Conservation (phyloP, 169 alveolate species). For the Hammondia hammondi region DNA sequence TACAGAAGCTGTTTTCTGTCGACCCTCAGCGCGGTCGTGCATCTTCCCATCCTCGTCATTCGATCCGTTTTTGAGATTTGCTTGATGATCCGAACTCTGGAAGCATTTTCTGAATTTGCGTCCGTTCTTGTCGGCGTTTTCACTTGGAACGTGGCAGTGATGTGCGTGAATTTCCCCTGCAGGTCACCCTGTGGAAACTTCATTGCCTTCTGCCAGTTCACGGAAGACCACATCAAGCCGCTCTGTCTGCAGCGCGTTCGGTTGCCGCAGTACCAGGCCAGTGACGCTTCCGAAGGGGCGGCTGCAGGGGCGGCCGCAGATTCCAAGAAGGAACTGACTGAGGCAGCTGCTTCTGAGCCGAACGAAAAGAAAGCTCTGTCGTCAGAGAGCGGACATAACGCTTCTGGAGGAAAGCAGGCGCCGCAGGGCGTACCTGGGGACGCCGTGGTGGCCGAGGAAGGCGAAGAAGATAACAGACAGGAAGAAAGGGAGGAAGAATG, state of each 20-base stretch:
- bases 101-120: no score
- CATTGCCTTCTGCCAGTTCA: slow-evolving; percentile 44
- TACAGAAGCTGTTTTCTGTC: no score
- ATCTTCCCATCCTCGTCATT: no score
- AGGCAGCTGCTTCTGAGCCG: not conserved
- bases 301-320: not conserved
- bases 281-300: not conserved
- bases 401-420: not conserved
- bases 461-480: not conserved
- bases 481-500: not conserved
- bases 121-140: no score
- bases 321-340: not conserved
- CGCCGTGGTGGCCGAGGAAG: not conserved
- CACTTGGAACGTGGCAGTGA: not conserved
- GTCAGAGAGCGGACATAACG: no score
- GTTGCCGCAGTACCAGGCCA: slow-evolving; percentile 9
- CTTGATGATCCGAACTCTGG: no score
- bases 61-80: no score
- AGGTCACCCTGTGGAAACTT: slow-evolving; percentile 61
- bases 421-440: not conserved
- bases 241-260: slow-evolving; percentile 53
- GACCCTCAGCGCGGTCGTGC: no score
- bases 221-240: slow-evolving; percentile 51
- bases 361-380: not conserved
- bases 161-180: not conserved